Conservation (phyloP, 768 basidiomycete genomes). For the Clitopilus hobsonii region DNA sequence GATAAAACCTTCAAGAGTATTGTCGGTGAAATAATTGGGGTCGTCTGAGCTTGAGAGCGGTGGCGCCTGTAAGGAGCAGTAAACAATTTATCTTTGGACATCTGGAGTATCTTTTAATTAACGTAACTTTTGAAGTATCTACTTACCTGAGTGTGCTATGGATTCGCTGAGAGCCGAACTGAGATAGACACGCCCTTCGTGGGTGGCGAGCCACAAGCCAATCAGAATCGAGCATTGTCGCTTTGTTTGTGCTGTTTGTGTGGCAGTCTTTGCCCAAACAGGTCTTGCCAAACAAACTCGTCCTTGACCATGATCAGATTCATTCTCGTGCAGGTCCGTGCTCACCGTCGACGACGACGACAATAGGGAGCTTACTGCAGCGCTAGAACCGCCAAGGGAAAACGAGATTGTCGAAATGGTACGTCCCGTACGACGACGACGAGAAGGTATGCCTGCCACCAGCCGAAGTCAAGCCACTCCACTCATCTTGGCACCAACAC, state of each 20-base stretch:
- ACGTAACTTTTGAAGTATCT: too few species aligned
- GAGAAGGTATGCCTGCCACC: constrained; percentile 67
- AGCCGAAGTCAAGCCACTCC: not conserved
- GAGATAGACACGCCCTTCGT: too few species aligned
- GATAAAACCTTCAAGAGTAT: constrained; percentile 28
- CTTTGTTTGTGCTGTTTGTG: not conserved
- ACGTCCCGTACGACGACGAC: constrained; percentile 97
- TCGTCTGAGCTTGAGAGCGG: constrained; percentile 17
- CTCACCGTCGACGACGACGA: not conserved
- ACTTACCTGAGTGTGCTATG: too few species aligned
- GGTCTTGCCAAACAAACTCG: constrained; percentile 10
- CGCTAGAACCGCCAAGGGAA: constrained; percentile 95
- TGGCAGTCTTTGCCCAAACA: constrained; percentile 9
- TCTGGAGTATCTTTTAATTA: too few species aligned
- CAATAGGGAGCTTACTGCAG: not conserved
- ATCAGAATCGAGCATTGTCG: not conserved
- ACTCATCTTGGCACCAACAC: not conserved
- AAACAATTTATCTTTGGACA: too few species aligned
- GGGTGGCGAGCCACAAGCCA: not conserved
- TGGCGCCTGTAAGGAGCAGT: not conserved
- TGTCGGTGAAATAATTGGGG: constrained; percentile 31
- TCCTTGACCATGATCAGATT: constrained; percentile 81
- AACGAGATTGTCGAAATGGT: constrained; percentile 97
- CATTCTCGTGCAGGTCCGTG: constrained; percentile 86
- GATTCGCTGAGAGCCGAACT: too few species aligned